Percentiles rank a stretch among this genome's conserved stretches.
Conservation (phyloP, 2,329 filamentous ascomycete genomes). For the Pseudocercospora vitis region DNA sequence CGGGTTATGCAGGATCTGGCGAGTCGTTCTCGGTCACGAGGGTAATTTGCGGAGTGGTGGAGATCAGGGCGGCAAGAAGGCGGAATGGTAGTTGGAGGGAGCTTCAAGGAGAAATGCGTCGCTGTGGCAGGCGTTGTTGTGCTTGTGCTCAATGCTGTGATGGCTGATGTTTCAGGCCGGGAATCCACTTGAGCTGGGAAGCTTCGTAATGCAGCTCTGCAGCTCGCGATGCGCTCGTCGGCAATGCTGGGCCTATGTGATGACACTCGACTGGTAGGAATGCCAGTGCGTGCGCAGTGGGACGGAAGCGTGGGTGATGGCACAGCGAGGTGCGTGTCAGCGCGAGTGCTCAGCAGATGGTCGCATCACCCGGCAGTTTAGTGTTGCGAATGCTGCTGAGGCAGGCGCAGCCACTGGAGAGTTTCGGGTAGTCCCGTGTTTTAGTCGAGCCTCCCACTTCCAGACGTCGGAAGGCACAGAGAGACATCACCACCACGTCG, state of each 20-base stretch:
- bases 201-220: conserved; percentile 3
- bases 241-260: background rate
- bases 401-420: background rate
- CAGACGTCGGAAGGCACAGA: too few relatives aligned
- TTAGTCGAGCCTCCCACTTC: too few relatives aligned
- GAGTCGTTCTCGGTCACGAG: background rate
- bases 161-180: conserved; percentile 5
- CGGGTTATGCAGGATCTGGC: conserved; percentile 18
- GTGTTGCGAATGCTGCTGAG: background rate
- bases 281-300: background rate
- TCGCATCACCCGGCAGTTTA: background rate
- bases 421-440: too few relatives aligned
- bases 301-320: too few relatives aligned
- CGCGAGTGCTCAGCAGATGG: background rate
- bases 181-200: conserved; percentile 1
- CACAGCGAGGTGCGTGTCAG: too few relatives aligned
- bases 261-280: background rate
- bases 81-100: background rate
- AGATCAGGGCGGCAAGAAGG: background rate
- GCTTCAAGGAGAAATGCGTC: conserved; percentile 6
- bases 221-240: background rate
- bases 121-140: conserved; percentile 4
- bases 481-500: too few relatives aligned
- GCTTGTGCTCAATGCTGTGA: conserved; percentile 6
- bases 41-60: conserved; percentile 2